Conservation (phyloP, 495 filamentous ascomycete species). For the Letharia columbiana region DNA sequence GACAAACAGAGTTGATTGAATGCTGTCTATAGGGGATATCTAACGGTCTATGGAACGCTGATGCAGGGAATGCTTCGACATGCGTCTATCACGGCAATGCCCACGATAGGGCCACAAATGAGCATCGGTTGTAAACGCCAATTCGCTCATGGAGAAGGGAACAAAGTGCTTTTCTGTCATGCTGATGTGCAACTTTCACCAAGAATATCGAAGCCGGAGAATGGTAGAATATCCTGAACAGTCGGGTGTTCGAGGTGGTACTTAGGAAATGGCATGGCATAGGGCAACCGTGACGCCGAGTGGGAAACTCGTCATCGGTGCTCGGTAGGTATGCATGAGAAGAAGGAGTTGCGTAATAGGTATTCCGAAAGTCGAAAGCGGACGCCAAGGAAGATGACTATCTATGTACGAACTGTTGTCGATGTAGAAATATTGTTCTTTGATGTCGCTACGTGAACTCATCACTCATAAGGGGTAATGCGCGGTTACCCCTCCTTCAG, state of each 20-base stretch:
- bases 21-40: neutral
- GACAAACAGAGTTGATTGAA: neutral
- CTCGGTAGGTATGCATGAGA: neutral
- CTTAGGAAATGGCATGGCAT: neutral
- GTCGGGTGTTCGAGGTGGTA: neutral
- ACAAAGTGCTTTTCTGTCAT: neutral
- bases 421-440: neutral
- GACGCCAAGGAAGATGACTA: constrained; percentile 1
- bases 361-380: neutral
- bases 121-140: neutral
- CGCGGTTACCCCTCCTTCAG: neutral
- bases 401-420: neutral
- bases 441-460: constrained; percentile 7
- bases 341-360: neutral
- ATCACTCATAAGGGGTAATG: neutral
- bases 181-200: neutral
- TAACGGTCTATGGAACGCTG: neutral
- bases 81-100: neutral
- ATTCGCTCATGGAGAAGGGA: neutral
- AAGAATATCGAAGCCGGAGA: neutral
- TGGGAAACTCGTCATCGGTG: neutral
- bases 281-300: neutral
- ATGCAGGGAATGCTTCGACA: neutral
- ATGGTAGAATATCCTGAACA: neutral
- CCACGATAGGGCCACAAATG: neutral